A percentile compares a stretch with the other conserved stretches of the same genome.
These are phyloP conservation scores for Syzygium jambos DNA, from an alignment of 345 rosid species.

Conservation along the genomic window DNA sequence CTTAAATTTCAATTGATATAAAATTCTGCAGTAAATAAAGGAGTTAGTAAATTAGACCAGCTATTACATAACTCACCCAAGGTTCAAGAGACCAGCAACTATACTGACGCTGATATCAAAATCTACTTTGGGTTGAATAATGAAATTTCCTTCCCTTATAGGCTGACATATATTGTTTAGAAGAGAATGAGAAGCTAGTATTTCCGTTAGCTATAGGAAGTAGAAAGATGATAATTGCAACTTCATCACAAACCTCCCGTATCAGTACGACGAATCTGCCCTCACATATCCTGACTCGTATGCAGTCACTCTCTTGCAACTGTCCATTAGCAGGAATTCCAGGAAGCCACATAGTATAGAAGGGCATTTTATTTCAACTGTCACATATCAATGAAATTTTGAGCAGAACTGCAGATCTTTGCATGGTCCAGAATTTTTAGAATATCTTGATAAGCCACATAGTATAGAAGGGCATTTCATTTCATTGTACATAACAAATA, in stretches of 20 bases:
- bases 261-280: conserved; percentile 97
- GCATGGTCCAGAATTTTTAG: conserved; percentile 70
- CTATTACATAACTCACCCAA: conserved; percentile 57
- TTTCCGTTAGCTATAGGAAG: neutral
- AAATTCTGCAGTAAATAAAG: neutral
- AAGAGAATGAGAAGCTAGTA: conserved; percentile 1
- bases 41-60: neutral
- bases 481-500: neutral
- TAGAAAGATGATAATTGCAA: neutral
- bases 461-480: conserved; percentile 1
- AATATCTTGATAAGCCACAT: conserved; percentile 90
- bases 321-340: conserved; percentile 83
- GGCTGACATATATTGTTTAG: conserved; percentile 44
- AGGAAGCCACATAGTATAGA: conserved; percentile 70
- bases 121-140: conserved; percentile 99
- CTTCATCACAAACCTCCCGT: conserved; percentile 63
- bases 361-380: no score
- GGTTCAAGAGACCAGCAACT: conserved; percentile 96
- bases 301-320: conserved; percentile 88
- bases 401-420: conserved; percentile 85
- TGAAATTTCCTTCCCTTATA: conserved; percentile 96
- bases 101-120: conserved; percentile 96
- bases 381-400: conserved; percentile 69
- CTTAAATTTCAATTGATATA: neutral
- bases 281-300: conserved; percentile 95